Evolutionary conservation across 768 basidiomycete species (phyloP).

Genomic region (Russula sp.): DNA sequence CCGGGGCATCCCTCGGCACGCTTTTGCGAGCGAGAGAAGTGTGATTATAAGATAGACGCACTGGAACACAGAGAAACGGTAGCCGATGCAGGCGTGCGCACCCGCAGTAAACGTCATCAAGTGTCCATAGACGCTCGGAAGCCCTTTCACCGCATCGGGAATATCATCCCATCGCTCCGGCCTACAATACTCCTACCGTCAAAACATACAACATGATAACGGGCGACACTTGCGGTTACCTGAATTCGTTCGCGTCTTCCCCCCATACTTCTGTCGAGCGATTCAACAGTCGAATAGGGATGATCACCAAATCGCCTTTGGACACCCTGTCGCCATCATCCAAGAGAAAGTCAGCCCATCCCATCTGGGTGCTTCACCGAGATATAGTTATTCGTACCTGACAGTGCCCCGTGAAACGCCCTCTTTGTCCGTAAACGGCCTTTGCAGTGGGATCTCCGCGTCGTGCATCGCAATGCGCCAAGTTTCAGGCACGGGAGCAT

Average conservation of each 20-base stretch:
- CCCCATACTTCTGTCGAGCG: constrained; percentile 37
- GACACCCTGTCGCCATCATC: constrained; percentile 12
- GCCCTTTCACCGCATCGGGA: constrained; percentile 18
- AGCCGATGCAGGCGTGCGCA: constrained; percentile 35
- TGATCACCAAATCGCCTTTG: constrained; percentile 28
- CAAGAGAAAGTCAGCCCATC: background rate
- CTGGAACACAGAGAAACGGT: constrained; percentile 34
- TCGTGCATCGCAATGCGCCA: constrained; percentile 33
- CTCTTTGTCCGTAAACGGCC: constrained; percentile 28
- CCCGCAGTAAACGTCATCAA: constrained; percentile 36
- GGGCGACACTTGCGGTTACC: background rate
- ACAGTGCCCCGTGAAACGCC: constrained; percentile 25
- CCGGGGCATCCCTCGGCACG: background rate
- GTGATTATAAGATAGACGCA: constrained; percentile 10
- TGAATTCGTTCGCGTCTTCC: constrained; percentile 37
- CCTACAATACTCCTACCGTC: background rate
- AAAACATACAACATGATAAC: background rate
- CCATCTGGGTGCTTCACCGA: too few relatives aligned
- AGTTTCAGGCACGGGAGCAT: constrained; percentile 32
- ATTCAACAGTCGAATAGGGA: constrained; percentile 35
- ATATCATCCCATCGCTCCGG: constrained; percentile 30
- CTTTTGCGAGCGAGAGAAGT: too few relatives aligned
- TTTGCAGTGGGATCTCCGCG: constrained; percentile 36
- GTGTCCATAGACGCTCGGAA: constrained; percentile 28
- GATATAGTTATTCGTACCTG: constrained; percentile 15